Conservation (phyloP, 75 land plant genomes). For the Pinus tabuliformis region DNA sequence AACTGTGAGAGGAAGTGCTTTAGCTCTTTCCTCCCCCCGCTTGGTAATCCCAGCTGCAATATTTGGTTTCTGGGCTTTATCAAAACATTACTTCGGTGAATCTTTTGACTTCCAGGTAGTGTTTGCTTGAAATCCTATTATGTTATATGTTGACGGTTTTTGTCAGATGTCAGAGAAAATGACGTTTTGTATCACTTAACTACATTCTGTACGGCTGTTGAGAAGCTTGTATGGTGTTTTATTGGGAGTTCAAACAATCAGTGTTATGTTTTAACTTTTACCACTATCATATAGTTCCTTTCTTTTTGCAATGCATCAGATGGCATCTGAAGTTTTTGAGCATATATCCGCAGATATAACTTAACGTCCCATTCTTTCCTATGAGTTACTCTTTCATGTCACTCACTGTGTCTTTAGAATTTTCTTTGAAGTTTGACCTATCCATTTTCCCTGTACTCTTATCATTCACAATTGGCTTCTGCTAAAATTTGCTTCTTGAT, state of each 20-base stretch:
- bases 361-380: not conserved
- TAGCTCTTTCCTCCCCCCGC: constrained; percentile 91
- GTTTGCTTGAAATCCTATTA: not conserved
- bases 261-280: too few species aligned
- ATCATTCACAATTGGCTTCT: not conserved
- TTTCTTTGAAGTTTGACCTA: not conserved
- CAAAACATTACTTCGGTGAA: constrained; percentile 41
- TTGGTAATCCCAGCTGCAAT: constrained; percentile 82
- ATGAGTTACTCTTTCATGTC: not conserved
- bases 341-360: not conserved
- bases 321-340: not conserved
- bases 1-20: constrained; percentile 59
- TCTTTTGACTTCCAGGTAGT: constrained; percentile 83
- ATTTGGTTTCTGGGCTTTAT: constrained; percentile 73
- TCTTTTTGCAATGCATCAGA: too few species aligned
- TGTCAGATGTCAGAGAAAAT: not conserved
- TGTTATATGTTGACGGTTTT: not conserved
- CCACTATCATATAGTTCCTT: too few species aligned
- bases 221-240: not conserved
- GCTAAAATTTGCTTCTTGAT: not conserved
- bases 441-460: not conserved
- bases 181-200: not conserved
- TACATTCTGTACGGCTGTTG: not conserved
- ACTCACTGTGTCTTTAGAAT: not conserved
- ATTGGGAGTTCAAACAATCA: not conserved